A percentile compares a stretch with the other conserved stretches of the same genome.
Conservation (phyloP, 805 yeast genomes). For the Candida cerambycidarum region DNA sequence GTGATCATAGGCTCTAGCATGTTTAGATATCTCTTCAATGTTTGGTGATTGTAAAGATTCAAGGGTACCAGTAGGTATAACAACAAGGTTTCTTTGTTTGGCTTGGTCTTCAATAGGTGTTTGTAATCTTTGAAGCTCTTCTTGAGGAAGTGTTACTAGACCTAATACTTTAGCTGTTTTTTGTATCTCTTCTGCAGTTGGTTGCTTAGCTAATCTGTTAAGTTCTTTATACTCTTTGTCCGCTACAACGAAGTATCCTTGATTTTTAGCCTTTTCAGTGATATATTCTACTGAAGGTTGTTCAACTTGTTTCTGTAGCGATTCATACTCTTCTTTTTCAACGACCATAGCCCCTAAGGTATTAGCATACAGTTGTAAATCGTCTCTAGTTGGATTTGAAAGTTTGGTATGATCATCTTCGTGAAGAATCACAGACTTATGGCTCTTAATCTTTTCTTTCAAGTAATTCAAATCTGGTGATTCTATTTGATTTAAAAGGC, state of each 20-base stretch:
- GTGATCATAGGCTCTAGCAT: slow-evolving; percentile 18
- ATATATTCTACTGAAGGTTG: slow-evolving; percentile 25
- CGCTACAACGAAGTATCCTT: slow-evolving; percentile 14
- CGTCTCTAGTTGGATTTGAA: slow-evolving; percentile 16
- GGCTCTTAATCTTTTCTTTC: slow-evolving; percentile 17
- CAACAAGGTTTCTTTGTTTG: slow-evolving; percentile 6
- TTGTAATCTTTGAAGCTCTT: slow-evolving; percentile 8
- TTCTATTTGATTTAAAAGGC: background rate
- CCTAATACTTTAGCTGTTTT: slow-evolving; percentile 8
- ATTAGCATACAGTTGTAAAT: slow-evolving; percentile 17
- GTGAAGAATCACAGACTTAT: slow-evolving; percentile 15
- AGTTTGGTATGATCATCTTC: slow-evolving; percentile 12
- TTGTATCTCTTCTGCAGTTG: slow-evolving; percentile 16
- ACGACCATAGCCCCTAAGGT: slow-evolving; percentile 8
- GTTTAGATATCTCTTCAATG: slow-evolving; percentile 9
- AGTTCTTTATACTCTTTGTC: slow-evolving; percentile 8
- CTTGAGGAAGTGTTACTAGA: slow-evolving; percentile 14
- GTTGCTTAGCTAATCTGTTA: slow-evolving; percentile 1
- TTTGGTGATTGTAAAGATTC: slow-evolving; percentile 15
- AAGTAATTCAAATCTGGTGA: slow-evolving; percentile 19
- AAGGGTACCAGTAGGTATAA: slow-evolving; percentile 12
- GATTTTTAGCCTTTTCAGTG: slow-evolving; percentile 20
- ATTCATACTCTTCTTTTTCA: slow-evolving; percentile 7
- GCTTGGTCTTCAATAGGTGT: slow-evolving; percentile 19
- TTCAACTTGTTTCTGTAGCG: slow-evolving; percentile 11